Percentiles rank a stretch among this genome's conserved stretches.
Evolutionary conservation across 2,329 filamentous ascomycete genomes (phyloP).

Genomic region (Fusarium buharicum): DNA sequence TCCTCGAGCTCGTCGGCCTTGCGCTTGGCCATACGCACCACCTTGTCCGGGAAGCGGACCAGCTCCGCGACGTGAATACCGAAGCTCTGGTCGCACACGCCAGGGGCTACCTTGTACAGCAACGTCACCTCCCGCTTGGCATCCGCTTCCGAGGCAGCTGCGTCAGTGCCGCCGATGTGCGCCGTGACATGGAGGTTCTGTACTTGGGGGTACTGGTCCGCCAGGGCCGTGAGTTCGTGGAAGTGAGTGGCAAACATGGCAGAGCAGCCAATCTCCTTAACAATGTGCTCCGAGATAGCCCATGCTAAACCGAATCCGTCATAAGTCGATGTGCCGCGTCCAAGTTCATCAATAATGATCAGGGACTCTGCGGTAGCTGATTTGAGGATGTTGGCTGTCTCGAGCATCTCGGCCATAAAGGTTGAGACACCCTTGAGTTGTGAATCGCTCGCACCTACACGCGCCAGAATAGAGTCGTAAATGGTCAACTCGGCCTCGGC

Average conservation of each 20-base stretch:
- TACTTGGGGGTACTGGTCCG: slow-evolving; percentile 86
- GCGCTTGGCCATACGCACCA: slow-evolving; percentile 98
- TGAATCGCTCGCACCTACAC: slow-evolving; percentile 94
- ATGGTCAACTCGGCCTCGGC: slow-evolving; percentile 90
- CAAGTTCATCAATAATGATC: slow-evolving; percentile 98
- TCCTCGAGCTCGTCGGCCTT: slow-evolving; percentile 99
- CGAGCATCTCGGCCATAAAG: slow-evolving; percentile 99
- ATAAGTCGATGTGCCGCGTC: slow-evolving; percentile 95
- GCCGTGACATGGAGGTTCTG: slow-evolving; percentile 95
- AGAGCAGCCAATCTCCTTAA: slow-evolving; percentile 93
- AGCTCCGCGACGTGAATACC: slow-evolving; percentile 98
- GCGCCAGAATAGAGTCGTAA: slow-evolving; percentile 95
- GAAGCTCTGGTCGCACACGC: slow-evolving; percentile 96
- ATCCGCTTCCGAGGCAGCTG: slow-evolving; percentile 51
- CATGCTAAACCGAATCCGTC: slow-evolving; percentile 99
- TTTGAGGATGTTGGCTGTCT: slow-evolving; percentile 98
- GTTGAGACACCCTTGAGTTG: slow-evolving; percentile 98
- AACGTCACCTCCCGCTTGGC: slow-evolving; percentile 86
- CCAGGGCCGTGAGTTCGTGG: slow-evolving; percentile 93
- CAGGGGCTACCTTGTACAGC: slow-evolving; percentile 95
- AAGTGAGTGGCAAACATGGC: slow-evolving; percentile 98
- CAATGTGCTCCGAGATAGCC: slow-evolving; percentile 98
- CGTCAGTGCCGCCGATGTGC: slow-evolving; percentile 74
- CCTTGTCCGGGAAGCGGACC: slow-evolving; percentile 95
- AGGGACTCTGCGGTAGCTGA: slow-evolving; percentile 93